Percentiles rank a stretch among this genome's conserved stretches.
Conservation (phyloP, 225 moss, liverwort and hornwort species). For the Asterella californica region DNA sequence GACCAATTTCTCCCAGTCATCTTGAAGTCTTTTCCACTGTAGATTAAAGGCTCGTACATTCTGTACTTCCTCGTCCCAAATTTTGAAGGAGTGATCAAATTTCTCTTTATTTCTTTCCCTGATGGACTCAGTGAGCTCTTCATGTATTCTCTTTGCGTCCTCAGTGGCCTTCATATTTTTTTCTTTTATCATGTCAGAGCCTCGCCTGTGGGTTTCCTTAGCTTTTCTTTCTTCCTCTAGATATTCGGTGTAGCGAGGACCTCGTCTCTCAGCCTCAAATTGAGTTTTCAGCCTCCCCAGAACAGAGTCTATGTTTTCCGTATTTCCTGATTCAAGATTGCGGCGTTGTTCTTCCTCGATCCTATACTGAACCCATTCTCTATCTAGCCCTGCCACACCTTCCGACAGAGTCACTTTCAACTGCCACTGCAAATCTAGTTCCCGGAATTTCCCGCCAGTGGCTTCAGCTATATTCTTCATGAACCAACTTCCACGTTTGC, state of each 20-base stretch:
- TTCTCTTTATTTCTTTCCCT: conserved; percentile 24
- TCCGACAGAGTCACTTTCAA: conserved; percentile 2
- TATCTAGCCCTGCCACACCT: conserved; percentile 7
- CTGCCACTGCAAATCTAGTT: conserved; percentile 41
- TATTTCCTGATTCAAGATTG: conserved; percentile 15
- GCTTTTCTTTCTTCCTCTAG: conserved; percentile 33
- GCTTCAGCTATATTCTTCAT: conserved; percentile 37
- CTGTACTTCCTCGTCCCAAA: conserved; percentile 31
- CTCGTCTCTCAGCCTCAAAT: conserved; percentile 29
- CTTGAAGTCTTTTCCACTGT: conserved; percentile 6
- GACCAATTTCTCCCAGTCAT: conserved; percentile 28
- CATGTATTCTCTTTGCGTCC: conserved; percentile 19
- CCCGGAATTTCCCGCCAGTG: conserved; percentile 40
- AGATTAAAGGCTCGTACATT: conserved; percentile 20
- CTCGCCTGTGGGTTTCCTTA: conserved; percentile 12
- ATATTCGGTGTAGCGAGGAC: conserved; percentile 13
- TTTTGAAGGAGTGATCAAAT: conserved; percentile 20
- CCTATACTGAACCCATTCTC: conserved; percentile 4
- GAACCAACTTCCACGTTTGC: conserved; percentile 36
- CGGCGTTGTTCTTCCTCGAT: conserved; percentile 35
- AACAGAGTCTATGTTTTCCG: conserved; percentile 21
- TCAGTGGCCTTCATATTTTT: conserved; percentile 18
- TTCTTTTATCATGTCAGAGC: conserved; percentile 14
- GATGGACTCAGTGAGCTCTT: conserved; percentile 1
- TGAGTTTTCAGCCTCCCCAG: conserved; percentile 25